A percentile compares a stretch with the other conserved stretches of the same genome.
These are phyloP conservation scores for Suillus hirtellus DNA, from an alignment of 768 basidiomycete genomes.

Conservation along the genomic window DNA sequence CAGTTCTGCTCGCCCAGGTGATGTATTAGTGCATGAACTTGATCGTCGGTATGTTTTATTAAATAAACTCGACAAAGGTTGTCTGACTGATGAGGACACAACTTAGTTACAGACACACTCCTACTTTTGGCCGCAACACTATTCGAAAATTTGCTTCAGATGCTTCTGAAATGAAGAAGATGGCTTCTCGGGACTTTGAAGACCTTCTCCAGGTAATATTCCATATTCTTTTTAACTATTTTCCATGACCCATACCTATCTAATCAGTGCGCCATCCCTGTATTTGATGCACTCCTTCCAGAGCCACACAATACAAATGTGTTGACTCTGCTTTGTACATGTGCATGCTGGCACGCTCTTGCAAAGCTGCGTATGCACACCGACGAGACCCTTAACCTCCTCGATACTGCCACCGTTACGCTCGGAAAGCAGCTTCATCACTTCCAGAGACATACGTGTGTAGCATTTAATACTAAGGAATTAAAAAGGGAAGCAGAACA, in stretches of 20 bases:
- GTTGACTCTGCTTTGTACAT: conserved; percentile 19
- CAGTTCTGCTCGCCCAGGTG: conserved; percentile 2
- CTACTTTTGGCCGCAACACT: conserved; percentile 19
- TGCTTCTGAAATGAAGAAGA: too few species aligned
- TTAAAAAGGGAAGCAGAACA: conserved; percentile 8
- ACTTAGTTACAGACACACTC: conserved; percentile 23
- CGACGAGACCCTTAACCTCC: conserved; percentile 17
- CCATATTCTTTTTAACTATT: too few species aligned
- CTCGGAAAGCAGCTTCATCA: conserved; percentile 24
- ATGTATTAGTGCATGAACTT: conserved; percentile 15
- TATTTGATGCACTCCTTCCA: conserved; percentile 12
- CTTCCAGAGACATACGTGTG: conserved; percentile 24
- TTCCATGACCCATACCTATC: background rate
- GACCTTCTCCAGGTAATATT: too few species aligned
- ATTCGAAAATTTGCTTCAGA: too few species aligned
- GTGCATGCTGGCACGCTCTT: conserved; percentile 20
- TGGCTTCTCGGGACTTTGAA: too few species aligned
- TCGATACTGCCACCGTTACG: conserved; percentile 14
- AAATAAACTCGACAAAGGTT: background rate
- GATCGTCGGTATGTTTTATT: conserved; percentile 14
- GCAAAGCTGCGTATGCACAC: conserved; percentile 36
- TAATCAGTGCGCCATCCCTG: conserved; percentile 16
- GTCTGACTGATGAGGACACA: background rate
- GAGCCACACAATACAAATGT: conserved; percentile 15
- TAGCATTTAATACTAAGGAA: conserved; percentile 24